Evolutionary conservation across 2,329 filamentous ascomycete genomes (phyloP).

Genomic region (Claviceps sp.): DNA sequence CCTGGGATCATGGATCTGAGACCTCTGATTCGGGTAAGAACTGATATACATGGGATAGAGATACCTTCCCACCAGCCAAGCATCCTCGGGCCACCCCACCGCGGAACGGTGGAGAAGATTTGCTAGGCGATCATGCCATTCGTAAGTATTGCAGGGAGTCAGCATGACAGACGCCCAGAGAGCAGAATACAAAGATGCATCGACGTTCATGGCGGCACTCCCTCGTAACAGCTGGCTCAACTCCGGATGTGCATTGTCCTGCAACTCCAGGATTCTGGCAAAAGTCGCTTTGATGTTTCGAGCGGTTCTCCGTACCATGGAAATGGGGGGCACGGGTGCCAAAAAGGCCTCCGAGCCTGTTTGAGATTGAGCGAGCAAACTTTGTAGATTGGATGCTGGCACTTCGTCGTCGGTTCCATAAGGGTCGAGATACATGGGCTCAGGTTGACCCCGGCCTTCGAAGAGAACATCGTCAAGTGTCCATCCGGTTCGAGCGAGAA

Average conservation of each 20-base stretch:
- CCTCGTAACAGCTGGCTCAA: constrained; percentile 23
- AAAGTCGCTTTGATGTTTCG: constrained; percentile 70
- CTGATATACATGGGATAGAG: constrained; percentile 45
- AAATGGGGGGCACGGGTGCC: constrained; percentile 46
- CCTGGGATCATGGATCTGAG: constrained; percentile 13
- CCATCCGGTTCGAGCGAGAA: constrained; percentile 46
- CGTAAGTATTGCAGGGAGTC: constrained; percentile 29
- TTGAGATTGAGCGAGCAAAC: constrained; percentile 38
- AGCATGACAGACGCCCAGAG: constrained; percentile 58
- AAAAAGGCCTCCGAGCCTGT: constrained; percentile 39
- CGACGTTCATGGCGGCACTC: constrained; percentile 29
- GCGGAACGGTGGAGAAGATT: constrained; percentile 41
- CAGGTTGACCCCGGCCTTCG: constrained; percentile 23
- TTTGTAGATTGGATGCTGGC: constrained; percentile 41
- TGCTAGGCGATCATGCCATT: constrained; percentile 49
- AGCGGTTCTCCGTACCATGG: constrained; percentile 57
- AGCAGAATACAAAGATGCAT: constrained; percentile 54
- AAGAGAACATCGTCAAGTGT: constrained; percentile 42
- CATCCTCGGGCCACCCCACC: constrained; percentile 44
- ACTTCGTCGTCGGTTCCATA: constrained; percentile 61
- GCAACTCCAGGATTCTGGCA: constrained; percentile 16
- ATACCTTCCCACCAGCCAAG: constrained; percentile 55
- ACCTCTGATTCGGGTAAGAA: constrained; percentile 14
- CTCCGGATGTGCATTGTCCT: constrained; percentile 14
- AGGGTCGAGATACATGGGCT: constrained; percentile 70